Evolutionary conservation across 257 asterid genomes (phyloP), one percentile per base, ranked within the genome.

Genomic region (Solanum rostratum): DNA sequence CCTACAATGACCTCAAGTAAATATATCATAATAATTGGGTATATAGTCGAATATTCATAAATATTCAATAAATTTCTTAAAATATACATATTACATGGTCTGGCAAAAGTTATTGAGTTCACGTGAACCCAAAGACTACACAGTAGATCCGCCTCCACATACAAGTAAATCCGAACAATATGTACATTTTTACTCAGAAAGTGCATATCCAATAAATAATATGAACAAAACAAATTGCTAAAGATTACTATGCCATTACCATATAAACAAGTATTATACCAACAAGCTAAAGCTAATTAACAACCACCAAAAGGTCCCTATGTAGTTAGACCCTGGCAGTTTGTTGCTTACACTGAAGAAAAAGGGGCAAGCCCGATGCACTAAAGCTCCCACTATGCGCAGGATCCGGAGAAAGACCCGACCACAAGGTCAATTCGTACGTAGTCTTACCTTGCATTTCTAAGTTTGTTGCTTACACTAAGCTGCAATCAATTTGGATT

Each of bases 401-500:
- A n/a, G n/a, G n/a, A n/a, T n/a, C n/a, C n/a, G n/a, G n/a, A n/a
- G n/a, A n/a, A n/a, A n/a, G n/a, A n/a, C n/a, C n/a, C n/a, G n/a
- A n/a, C n/a, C n/a, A n/a, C n/a, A n/a, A n/a, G n/a, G n/a, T n/a
- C n/a, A n/a, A n/a, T n/a, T n/a, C n/a, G n/a, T n/a, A n/a, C n/a
- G n/a, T n/a, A n/a, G n/a, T n/a, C n/a, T n/a, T n/a, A n/a, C n/a
- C n/a, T n/a, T n/a, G n/a, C n/a, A n/a, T n/a, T n/a, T n/a, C n/a
- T n/a, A n/a, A 22, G 27, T 43, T 29, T 27, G 24, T 10, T 33
- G 18, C 76, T 33, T 33, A 39, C 46, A 66, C 46, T 49, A 29
- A 65, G 33, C 60, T 53, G 41, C 87, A 69, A 52, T 84, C 84
- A 89, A 83, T 86, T 88, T 68, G 86, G 90, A 88, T 85, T 90